Evolutionary conservation across 352 stramenopile species (phyloP), one percentile per base, ranked within the genome.

Genomic region (Phytophthora pisi): DNA sequence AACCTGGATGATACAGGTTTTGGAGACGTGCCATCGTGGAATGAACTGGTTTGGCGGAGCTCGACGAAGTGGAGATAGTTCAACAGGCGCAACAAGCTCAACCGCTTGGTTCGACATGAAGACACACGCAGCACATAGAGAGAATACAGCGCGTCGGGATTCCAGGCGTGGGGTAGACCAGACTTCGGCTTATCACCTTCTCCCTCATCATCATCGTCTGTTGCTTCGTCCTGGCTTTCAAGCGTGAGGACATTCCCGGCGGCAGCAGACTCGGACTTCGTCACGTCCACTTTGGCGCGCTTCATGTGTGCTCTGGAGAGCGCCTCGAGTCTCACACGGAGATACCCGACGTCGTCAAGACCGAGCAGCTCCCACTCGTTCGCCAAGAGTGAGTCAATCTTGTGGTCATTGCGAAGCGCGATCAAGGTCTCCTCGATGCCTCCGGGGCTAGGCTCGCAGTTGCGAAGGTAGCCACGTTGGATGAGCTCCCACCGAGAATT

Each of bases 61-160:
- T 62, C 57, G 18, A 88, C 36, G 64, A 77, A 84, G 51, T 89
- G 78, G 24, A 76, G 54, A 58, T 84, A 86, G 54, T 85, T 88
- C 28, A 90, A 63, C 31, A 75, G 50, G 16, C 83, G 80, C 42
- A 90, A 45, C 9, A 88, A 40, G 6, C 67, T 71, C 38, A 76
- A 62, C 18, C 79, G 66, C 47, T 78, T 75, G 2, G 61, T 45
- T 63, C 83, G 74, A 60, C 78, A 85, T 3, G 52, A 67, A 11
- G 84, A 56, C 6, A 83, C 66, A 9, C 78, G 70, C 24, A 88
- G 26, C 8, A 73, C 55, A 53, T 89, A 89, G 16, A 85, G 64
- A 20, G 61, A 56, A 40, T 78, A 77, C 20, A 86, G 38, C 0
- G 60, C 51, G 6, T 84, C 73, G 7, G 67, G 34, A n/a, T 70